phyloP scores from a whole-genome alignment of 2,329 filamentous ascomycete species.

The Xylaria sp. region DNA sequence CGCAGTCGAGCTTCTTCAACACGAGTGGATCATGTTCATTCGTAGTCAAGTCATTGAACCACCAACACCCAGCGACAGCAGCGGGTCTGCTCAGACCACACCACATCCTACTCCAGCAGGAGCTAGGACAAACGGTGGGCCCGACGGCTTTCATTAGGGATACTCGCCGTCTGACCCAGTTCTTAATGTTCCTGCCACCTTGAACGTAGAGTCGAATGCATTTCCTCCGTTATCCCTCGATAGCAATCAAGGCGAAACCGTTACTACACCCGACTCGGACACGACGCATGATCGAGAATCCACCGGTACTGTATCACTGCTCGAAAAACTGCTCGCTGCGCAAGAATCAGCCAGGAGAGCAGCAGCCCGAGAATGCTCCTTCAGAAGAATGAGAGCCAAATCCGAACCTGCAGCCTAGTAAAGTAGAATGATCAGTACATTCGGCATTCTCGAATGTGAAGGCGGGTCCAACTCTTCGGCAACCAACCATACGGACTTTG shows the following conservation, averaged over 20 bases:
- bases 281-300: conserved; percentile 14
- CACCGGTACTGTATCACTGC: conserved; percentile 23
- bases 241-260: conserved; percentile 5
- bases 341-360: conserved; percentile 47
- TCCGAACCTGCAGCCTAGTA: conserved; percentile 40
- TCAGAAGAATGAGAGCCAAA: conserved; percentile 40
- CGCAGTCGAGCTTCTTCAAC: conserved; percentile 89
- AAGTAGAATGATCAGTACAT: not conserved
- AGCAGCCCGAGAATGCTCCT: conserved; percentile 40
- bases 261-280: conserved; percentile 15
- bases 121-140: conserved; percentile 45
- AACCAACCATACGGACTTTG: conserved; percentile 29
- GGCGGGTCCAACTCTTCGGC: conserved; percentile 38
- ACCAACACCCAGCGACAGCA: conserved; percentile 69
- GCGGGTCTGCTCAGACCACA: conserved; percentile 55
- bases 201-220: conserved; percentile 31
- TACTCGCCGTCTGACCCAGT: conserved; percentile 38
- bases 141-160: conserved; percentile 53
- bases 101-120: conserved; percentile 49
- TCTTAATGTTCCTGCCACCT: conserved; percentile 35
- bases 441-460: conserved; percentile 33
- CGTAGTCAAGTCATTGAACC: conserved; percentile 73
- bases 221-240: not conserved
- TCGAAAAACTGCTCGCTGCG: conserved; percentile 42
- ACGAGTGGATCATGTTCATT: conserved; percentile 85